These are phyloP conservation scores for Oenanthe javanica DNA, from an alignment of 140 eudicot genomes.

Conservation along the genomic window DNA sequence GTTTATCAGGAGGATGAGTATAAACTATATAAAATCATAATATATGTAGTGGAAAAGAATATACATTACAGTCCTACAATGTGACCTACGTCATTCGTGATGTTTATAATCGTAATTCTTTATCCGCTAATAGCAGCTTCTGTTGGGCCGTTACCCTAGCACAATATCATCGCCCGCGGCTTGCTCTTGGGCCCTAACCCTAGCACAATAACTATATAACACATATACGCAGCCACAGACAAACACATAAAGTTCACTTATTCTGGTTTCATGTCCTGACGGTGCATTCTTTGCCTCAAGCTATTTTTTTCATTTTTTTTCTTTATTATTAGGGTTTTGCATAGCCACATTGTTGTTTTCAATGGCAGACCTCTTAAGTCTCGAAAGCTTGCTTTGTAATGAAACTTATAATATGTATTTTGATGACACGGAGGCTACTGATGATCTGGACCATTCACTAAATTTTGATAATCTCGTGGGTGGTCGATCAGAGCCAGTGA, in stretches of 20 bases:
- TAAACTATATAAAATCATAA: no score
- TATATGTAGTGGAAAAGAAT: no score
- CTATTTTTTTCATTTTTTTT: background rate
- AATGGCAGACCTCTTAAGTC: conserved; percentile 29
- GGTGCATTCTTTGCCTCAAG: conserved; percentile 1
- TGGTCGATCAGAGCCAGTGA: conserved; percentile 15
- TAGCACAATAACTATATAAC: background rate
- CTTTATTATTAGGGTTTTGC: conserved; percentile 8
- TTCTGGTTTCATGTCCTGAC: background rate
- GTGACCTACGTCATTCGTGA: no score
- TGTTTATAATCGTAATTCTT: no score
- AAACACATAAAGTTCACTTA: conserved; percentile 12
- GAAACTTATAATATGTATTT: conserved; percentile 33
- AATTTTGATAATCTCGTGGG: conserved; percentile 14
- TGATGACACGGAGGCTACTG: conserved; percentile 26
- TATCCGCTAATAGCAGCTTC: background rate
- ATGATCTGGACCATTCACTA: background rate
- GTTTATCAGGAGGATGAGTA: no score
- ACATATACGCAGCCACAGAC: background rate
- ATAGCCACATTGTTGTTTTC: background rate
- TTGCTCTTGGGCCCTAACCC: background rate
- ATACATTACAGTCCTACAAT: no score
- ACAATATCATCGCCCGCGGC: background rate
- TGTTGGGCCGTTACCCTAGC: no score
- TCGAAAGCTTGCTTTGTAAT: conserved; percentile 29